phyloP scores from a whole-genome alignment of 208 protist species.

The Crithidia fasciculata region DNA sequence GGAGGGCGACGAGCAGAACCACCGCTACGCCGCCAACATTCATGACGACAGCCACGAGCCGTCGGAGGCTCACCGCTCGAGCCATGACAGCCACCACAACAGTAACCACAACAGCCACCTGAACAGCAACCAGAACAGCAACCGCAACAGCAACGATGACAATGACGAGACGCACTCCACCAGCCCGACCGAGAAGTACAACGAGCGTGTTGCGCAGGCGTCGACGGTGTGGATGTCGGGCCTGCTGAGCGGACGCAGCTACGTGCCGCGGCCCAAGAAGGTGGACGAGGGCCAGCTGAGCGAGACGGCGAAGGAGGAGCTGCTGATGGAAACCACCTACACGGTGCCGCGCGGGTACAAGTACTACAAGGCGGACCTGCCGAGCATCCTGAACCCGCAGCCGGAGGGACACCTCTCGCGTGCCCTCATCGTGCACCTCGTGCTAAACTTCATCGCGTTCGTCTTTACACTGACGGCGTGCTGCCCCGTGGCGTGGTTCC shows the following conservation, averaged over 20 bases:
- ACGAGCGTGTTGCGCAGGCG: constrained; percentile 30
- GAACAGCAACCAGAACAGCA: neutral
- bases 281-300: constrained; percentile 42
- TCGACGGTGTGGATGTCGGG: constrained; percentile 59
- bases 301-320: constrained; percentile 42
- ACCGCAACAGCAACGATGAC: neutral
- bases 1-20: constrained; percentile 6
- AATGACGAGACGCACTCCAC: constrained; percentile 19
- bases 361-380: constrained; percentile 47
- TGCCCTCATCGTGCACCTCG: constrained; percentile 46
- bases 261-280: constrained; percentile 54
- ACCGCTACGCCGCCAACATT: neutral
- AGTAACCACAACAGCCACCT: constrained; percentile 11
- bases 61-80: neutral
- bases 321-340: constrained; percentile 50
- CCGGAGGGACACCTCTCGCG: constrained; percentile 33
- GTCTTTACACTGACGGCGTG: constrained; percentile 44
- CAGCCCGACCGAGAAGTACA: constrained; percentile 34
- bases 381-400: constrained; percentile 40
- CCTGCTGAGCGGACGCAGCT: constrained; percentile 49
- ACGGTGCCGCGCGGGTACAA: constrained; percentile 66
- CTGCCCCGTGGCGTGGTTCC: constrained; percentile 64
- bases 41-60: constrained; percentile 1
- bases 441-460: constrained; percentile 43
- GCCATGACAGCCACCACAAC: neutral